Evolutionary conservation across 2,329 filamentous ascomycete genomes (phyloP).

Genomic region (Hypocreales sp.): DNA sequence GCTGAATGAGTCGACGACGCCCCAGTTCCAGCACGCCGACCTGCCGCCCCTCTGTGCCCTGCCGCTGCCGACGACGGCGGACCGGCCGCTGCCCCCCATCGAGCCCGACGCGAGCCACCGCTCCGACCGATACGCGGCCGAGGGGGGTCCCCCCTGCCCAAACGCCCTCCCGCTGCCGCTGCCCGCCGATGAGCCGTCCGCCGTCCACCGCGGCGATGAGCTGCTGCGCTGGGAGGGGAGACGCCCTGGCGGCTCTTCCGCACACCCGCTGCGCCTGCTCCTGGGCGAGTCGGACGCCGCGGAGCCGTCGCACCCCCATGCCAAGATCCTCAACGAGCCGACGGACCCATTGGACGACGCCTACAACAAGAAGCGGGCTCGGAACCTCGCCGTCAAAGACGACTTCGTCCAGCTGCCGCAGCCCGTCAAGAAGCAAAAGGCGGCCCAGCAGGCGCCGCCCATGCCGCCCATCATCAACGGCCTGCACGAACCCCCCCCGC

Average conservation of each 20-base stretch:
- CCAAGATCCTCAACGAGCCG: slow-evolving; percentile 29
- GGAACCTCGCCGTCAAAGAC: slow-evolving; percentile 34
- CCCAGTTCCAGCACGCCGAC: slow-evolving; percentile 31
- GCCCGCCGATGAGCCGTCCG: slow-evolving; percentile 7
- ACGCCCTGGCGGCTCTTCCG: slow-evolving; percentile 8
- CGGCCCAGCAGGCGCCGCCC: slow-evolving; percentile 34
- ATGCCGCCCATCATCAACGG: slow-evolving; percentile 52
- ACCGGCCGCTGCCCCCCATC: slow-evolving; percentile 33
- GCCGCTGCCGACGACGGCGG: slow-evolving; percentile 25
- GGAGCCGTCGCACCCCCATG: slow-evolving; percentile 24
- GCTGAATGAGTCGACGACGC: slow-evolving; percentile 39
- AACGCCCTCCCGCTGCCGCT: slow-evolving; percentile 5
- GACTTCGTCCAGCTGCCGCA: slow-evolving; percentile 50
- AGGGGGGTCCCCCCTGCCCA: slow-evolving; percentile 3
- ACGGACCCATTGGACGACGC: slow-evolving; percentile 27
- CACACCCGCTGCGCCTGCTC: slow-evolving; percentile 23
- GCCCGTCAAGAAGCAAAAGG: slow-evolving; percentile 48
- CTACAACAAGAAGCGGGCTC: slow-evolving; percentile 38
- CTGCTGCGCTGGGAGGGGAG: too few relatives aligned
- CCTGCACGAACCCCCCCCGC: slow-evolving; percentile 44
- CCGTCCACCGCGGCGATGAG: slow-evolving; percentile 7
- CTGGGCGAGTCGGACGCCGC: slow-evolving; percentile 21
- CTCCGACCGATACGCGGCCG: slow-evolving; percentile 16
- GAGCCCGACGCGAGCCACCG: slow-evolving; percentile 31
- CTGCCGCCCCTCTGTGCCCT: slow-evolving; percentile 38